A percentile compares a stretch with the other conserved stretches of the same genome.
Evolutionary conservation across 164 flowering plant species (phyloP).

Genomic region (Nymphaea colorata): DNA sequence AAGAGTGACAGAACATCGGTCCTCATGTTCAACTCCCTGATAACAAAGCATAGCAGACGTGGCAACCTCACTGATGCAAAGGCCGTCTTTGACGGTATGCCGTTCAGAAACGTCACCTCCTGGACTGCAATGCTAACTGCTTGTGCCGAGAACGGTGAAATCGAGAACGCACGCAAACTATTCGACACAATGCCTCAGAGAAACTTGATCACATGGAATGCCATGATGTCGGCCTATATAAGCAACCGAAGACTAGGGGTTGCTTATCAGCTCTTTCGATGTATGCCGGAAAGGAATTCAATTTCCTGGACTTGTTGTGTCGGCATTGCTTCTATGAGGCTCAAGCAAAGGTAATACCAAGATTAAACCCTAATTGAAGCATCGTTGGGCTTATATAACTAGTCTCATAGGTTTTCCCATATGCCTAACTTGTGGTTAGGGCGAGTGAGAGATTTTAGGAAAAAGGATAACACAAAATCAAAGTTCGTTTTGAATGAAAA

Average conservation of each 20-base stretch:
- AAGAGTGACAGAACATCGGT: constrained; percentile 10
- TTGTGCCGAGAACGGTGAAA: constrained; percentile 24
- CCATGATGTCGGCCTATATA: constrained; percentile 40
- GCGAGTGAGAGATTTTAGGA: too few relatives aligned
- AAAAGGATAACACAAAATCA: too few relatives aligned
- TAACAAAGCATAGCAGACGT: constrained; percentile 28
- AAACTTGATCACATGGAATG: constrained; percentile 32
- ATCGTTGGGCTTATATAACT: too few relatives aligned
- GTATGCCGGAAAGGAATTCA: constrained; percentile 20
- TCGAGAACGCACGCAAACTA: constrained; percentile 21
- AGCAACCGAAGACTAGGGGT: constrained; percentile 13
- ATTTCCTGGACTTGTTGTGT: constrained; percentile 25
- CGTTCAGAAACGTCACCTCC: constrained; percentile 22
- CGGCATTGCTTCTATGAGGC: too few relatives aligned
- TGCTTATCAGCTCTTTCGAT: constrained; percentile 19
- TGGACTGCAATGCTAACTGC: constrained; percentile 50
- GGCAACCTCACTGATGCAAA: constrained; percentile 34
- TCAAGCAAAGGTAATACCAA: too few relatives aligned
- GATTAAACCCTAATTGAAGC: too few relatives aligned
- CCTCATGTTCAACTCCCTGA: constrained; percentile 29
- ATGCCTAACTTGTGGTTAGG: too few relatives aligned
- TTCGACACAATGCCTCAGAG: constrained; percentile 41
- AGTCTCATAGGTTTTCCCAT: too few relatives aligned
- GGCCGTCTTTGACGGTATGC: constrained; percentile 29
- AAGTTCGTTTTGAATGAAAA: too few relatives aligned